Evolutionary conservation across 495 filamentous ascomycete genomes (phyloP).

Genomic region (Daldinia childiae): DNA sequence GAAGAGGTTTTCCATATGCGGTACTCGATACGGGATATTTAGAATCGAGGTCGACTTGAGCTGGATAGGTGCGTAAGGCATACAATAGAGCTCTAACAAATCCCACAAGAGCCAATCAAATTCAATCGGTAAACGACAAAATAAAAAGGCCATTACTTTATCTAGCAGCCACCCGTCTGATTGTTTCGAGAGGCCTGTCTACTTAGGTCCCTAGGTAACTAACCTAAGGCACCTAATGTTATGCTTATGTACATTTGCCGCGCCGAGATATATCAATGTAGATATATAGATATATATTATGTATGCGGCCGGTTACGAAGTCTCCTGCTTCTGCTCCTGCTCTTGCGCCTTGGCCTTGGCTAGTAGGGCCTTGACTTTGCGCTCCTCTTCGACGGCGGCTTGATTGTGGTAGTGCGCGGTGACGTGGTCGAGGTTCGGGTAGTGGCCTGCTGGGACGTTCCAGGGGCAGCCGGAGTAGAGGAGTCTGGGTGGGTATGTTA

Average conservation of each 20-base stretch:
- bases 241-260: constrained; percentile 14
- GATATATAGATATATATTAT: no score
- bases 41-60: no score
- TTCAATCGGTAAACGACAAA: background rate
- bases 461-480: constrained; percentile 53
- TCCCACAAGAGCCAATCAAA: background rate
- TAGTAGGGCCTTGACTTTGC: constrained; percentile 55
- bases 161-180: background rate
- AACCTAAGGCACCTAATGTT: background rate
- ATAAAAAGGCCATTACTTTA: background rate
- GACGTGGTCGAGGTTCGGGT: constrained; percentile 55
- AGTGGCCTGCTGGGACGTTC: constrained; percentile 59
- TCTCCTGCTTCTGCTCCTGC: constrained; percentile 15
- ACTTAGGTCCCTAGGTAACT: no score
- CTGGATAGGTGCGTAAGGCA: no score
- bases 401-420: constrained; percentile 59
- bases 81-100: background rate
- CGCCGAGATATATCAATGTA: background rate
- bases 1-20: no score
- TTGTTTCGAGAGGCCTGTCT: background rate
- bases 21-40: no score
- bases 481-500: constrained; percentile 43
- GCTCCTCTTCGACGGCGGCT: constrained; percentile 57
- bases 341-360: constrained; percentile 38
- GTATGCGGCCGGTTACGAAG: no score